Base-by-base conservation (phyloP, 1,284 basidiomycete species). In the Testicularia cyperi region DNA sequence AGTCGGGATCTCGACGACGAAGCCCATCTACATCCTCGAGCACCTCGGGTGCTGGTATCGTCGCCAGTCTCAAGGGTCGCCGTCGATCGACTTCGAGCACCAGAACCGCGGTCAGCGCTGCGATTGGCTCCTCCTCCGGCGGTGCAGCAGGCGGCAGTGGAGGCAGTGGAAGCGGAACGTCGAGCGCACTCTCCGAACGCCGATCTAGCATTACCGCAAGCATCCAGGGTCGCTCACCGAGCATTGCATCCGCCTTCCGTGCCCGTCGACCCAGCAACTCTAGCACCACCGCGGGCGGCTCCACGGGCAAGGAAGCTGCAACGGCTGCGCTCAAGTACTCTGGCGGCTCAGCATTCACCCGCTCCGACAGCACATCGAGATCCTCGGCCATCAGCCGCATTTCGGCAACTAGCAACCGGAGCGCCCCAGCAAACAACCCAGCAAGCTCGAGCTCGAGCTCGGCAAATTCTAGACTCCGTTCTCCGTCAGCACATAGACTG, bases 21-120 rank as follows among this genome's bases (percentile, higher is more conserved):
- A 43, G 44, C 27, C 51, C 51, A 1, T 39, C 46, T 2, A 34
- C 44, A 0, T 38, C 41, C 7, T 38, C 39, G 4, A 38, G n/a
- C 27, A 19, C 35, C 10, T 15, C 32, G 10, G 45, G 55, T 14
- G n/a, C 15, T 2, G 51, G 57, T 2, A 42, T 62, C 22, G 47
- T 56, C 4, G 58, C 58, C 1, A 51, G 51, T 26, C 30, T 56
- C 7, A 33, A 46, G 16, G 58, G 52, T 2, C 35, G 58, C 19
- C 36, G 58, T n/a, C 14, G 47, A 12, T 43, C 38, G 16, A 44
- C 52, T 1, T 44, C 43, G 21, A 52, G 47, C 16, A 62, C 58
- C 10, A 28, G 58, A 0, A 54, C 56, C 4, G n/a, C n/a, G n/a
- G n/a, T n/a, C n/a, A 18, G 10, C 6, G 28, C 33, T 15, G 33